phyloP scores from a whole-genome alignment of 306 rosid species.

The Glycine soja region DNA sequence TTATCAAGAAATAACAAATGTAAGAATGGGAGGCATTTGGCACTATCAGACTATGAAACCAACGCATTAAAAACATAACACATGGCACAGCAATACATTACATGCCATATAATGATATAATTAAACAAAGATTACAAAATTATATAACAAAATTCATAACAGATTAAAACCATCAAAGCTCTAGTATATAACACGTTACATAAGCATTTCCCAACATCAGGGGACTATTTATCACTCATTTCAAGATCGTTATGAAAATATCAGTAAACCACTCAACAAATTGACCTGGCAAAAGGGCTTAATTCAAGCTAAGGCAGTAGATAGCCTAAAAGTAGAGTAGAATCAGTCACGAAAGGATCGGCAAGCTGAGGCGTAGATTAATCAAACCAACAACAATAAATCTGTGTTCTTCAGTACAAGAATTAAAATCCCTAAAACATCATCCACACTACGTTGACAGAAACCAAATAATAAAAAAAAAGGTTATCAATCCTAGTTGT shows the following conservation, averaged over 20 bases:
- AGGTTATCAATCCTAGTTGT: too few species aligned
- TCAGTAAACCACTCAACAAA: not conserved
- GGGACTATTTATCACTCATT: not conserved
- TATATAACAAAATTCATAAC: not conserved
- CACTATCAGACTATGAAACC: not conserved
- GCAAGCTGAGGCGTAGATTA: conserved; percentile 2
- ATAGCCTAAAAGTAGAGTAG: not conserved
- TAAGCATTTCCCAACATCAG: not conserved
- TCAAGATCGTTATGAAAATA: not conserved
- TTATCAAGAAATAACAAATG: conserved; percentile 23
- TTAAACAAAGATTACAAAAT: not conserved
- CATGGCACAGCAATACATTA: not conserved
- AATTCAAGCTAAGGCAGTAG: conserved; percentile 23
- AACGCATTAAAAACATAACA: not conserved
- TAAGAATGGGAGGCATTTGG: not conserved
- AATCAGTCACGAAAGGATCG: not conserved
- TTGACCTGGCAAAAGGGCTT: not conserved
- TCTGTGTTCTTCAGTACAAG: not conserved
- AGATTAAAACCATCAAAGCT: not conserved
- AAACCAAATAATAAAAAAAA: too few species aligned
- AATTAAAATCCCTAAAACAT: not conserved
- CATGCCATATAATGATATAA: not conserved
- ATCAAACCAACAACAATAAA: not conserved
- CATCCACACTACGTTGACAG: not conserved
- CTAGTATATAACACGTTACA: not conserved